A percentile compares a stretch with the other conserved stretches of the same genome.
phyloP scores from a whole-genome alignment of 2,329 filamentous ascomycete species.

The Pseudodiploospora longispora region DNA sequence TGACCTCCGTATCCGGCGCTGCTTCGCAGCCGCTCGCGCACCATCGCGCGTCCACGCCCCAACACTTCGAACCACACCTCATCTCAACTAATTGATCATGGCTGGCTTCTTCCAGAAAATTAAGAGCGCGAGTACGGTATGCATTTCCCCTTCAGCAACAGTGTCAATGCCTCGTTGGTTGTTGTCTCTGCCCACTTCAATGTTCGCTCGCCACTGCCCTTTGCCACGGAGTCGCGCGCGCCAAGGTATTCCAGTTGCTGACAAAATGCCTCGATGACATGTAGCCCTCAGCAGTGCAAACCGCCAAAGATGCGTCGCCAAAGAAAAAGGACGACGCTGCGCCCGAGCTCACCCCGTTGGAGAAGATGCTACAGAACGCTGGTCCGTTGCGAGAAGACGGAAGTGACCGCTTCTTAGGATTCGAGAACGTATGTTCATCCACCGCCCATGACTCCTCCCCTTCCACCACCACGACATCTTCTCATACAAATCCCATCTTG shows the following conservation, averaged over 20 bases:
- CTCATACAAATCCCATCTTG: not conserved
- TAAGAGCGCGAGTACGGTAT: constrained; percentile 46
- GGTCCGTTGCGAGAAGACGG: constrained; percentile 78
- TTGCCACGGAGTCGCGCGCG: constrained; percentile 8
- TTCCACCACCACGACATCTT: not conserved
- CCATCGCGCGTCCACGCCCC: too few species aligned
- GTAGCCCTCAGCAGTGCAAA: constrained; percentile 36
- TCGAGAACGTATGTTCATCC: constrained; percentile 76
- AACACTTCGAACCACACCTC: too few species aligned
- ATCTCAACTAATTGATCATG: constrained; percentile 29
- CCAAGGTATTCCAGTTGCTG: constrained; percentile 17
- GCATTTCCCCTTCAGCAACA: constrained; percentile 20
- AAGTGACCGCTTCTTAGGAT: constrained; percentile 95
- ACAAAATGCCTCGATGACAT: constrained; percentile 20
- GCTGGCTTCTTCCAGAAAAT: constrained; percentile 52
- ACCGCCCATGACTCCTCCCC: constrained; percentile 5
- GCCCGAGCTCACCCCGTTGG: constrained; percentile 53
- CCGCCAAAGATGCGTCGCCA: constrained; percentile 37
- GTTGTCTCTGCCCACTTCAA: not conserved
- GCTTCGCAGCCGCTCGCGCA: not conserved
- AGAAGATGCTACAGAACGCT: constrained; percentile 73
- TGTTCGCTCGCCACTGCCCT: not conserved
- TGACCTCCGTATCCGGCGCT: constrained; percentile 14
- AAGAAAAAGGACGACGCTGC: constrained; percentile 51
- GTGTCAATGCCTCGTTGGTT: not conserved